Evolutionary conservation across 23 red algal genomes (phyloP), one percentile per base, ranked within the genome.

Genomic region (Pyropia yezoensis): DNA sequence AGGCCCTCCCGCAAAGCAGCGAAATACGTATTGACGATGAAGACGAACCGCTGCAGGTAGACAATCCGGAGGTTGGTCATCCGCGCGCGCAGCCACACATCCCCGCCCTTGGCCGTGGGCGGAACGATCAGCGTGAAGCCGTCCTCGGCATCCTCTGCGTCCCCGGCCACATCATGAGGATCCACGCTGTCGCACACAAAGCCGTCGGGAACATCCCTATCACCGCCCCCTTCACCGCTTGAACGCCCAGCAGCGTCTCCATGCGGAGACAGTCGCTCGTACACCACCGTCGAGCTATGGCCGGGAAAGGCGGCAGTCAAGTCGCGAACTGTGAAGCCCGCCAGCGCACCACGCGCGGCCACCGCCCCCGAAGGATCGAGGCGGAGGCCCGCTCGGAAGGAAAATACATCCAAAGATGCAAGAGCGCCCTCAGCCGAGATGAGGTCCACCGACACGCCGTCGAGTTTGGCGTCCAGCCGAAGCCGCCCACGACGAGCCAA

Each of bases 11-110:
- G 50, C 1, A 87, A 61, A 21, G 61, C 82, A 76, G 70, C 70
- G 18, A 87, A 76, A 47, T 87, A 87, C 72, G 75, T 75, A 24
- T 87, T 87, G 21, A 87, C 57, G 51, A 87, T 75, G 18, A 87
- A 54, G 22, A 87, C 68, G 52, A 87, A 87, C 28, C 82, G 61
- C 6, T 87, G 82, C 25, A 87, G 61, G 71, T 87, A 87, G 0
- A 87, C 82, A 30, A 87, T 87, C 18, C 82, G 70, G 39, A 87
- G 55, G 49, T 87, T 87, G 20, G 61, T 59, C 50, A 87, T 65
- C 39, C 52, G 71, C 52, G 82, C 69, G 54, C 76, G 49, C 11
- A 87, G 34, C 82, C 72, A 76, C 29, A 69, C 70, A 62, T 87
- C 82, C 22, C 64, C 70, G 30, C 16, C 69, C 13, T 62, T 47